A percentile compares a stretch with the other conserved stretches of the same genome.
Evolutionary conservation across 106 monocot species (phyloP).

Genomic region (Narthecium ossifragum): DNA sequence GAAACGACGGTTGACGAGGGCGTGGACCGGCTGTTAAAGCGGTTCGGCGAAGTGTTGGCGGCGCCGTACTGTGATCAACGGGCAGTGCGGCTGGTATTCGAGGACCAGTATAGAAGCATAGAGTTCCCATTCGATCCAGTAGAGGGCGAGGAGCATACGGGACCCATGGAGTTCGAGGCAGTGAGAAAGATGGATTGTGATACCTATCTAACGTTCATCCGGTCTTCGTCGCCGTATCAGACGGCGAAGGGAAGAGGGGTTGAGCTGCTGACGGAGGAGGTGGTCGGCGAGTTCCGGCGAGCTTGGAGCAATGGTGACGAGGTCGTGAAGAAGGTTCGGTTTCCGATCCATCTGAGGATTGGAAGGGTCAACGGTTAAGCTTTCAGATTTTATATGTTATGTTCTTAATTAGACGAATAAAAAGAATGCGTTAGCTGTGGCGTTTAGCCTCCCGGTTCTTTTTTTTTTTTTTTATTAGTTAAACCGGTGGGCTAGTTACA

Average conservation of each 20-base stretch:
- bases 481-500: too few species aligned
- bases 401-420: too few species aligned
- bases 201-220: slow-evolving; percentile 34
- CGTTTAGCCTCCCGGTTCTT: too few species aligned
- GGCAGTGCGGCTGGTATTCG: slow-evolving; percentile 30
- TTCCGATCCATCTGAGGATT: slow-evolving; percentile 53
- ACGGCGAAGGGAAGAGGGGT: slow-evolving; percentile 60
- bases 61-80: slow-evolving; percentile 47
- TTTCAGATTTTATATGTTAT: too few species aligned
- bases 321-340: slow-evolving; percentile 31
- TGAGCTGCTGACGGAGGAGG: slow-evolving; percentile 53
- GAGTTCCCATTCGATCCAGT: slow-evolving; percentile 75
- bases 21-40: slow-evolving; percentile 36
- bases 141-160: slow-evolving; percentile 47
- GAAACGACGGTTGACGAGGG: slow-evolving; percentile 25
- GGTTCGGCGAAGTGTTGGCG: slow-evolving; percentile 22
- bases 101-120: slow-evolving; percentile 34
- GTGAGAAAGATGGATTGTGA: slow-evolving; percentile 39
- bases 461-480: too few species aligned
- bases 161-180: slow-evolving; percentile 58
- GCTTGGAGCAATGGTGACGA: slow-evolving; percentile 51
- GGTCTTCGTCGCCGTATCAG: slow-evolving; percentile 79
- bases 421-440: too few species aligned
- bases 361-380: slow-evolving; percentile 24
- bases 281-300: slow-evolving; percentile 29